Base-by-base conservation (phyloP, 345 rosid species). In the Corchorus capsularis region DNA sequence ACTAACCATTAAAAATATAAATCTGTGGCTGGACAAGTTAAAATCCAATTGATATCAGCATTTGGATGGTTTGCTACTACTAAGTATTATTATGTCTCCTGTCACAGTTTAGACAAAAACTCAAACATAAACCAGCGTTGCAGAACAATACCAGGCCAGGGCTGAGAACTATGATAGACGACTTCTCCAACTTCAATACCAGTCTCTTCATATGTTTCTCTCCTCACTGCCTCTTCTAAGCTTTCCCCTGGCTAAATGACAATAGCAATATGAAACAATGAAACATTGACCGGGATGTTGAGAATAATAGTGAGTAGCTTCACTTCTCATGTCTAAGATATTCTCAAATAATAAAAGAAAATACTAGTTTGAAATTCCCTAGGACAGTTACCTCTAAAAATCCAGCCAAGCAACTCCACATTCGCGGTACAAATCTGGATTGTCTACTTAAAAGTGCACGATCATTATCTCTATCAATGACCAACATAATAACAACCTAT, bases 391-490 rank as follows among this genome's bases (percentile, higher is more conserved):
- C 99, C 96, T 95, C 99, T 76, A 93, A 84, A 82, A 95, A 95
- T 65, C 98, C 99, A 60, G 97, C 93, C 84, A 92, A 84, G 86
- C 99, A 95, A 83, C 96, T 95, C 98, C 99, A 95, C 96, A 95
- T 89, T 69, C 98, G 86, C 19, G 98, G 98, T 34, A 92, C 97
- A 82, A 47, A 89, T 83, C 99, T 89, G n/a, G 96, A 86, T 34
- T 90, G 98, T 63, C 92, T 88, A 82, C 96, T 87, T 77, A 95
- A 79, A 76, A 95, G 97, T 46, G 80, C 96, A 17, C 94, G 79
- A 15, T 92, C 98, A 78, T 95, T 93, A 80, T 93, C 94, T 83
- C 77, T 84, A 74, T 95, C 99, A 73, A 95, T 89, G 65, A 93
- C 96, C 79, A 93, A 86, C 99, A 95, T 95, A 78, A 95, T 93